Conservation (phyloP, 352 stramenopile species). For the Blastocystis sp. region DNA sequence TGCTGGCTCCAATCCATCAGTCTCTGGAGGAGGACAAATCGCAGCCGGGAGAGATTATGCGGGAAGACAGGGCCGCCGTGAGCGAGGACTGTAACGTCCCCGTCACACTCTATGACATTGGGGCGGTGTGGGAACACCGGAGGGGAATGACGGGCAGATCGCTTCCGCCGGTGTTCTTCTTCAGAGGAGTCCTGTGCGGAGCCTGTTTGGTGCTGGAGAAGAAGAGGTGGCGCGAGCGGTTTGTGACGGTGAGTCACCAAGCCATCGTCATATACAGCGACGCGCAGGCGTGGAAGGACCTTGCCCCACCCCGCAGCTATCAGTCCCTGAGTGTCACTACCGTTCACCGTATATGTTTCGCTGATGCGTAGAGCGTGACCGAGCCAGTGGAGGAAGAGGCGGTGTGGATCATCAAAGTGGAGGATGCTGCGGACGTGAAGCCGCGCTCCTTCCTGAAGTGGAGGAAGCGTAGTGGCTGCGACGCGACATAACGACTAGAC, state of each 20-base stretch:
- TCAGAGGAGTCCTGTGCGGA: conserved; percentile 6
- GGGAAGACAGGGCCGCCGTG: neutral
- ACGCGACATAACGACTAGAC: neutral
- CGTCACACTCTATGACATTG: conserved; percentile 28
- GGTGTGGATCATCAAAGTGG: conserved; percentile 11
- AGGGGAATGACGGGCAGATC: neutral
- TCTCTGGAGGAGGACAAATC: neutral
- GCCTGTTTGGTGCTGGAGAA: neutral
- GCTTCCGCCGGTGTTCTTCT: conserved; percentile 36
- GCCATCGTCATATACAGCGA: neutral
- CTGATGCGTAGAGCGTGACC: conserved; percentile 52
- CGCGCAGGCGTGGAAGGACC: neutral
- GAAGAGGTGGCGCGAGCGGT: conserved; percentile 7
- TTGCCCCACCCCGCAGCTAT: neutral
- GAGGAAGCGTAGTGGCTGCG: conserved; percentile 13
- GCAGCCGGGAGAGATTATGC: conserved; percentile 9
- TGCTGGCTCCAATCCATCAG: conserved; percentile 44
- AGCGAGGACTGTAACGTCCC: neutral
- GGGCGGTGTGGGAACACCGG: neutral
- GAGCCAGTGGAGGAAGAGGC: conserved; percentile 8
- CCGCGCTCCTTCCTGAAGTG: neutral
- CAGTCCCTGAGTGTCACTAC: conserved; percentile 20
- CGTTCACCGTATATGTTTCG: neutral
- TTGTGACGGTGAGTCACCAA: conserved; percentile 7
- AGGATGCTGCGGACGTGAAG: neutral